These are phyloP conservation scores for Phlegmacium glaucopus DNA, from an alignment of 768 basidiomycete genomes.

Conservation along the genomic window DNA sequence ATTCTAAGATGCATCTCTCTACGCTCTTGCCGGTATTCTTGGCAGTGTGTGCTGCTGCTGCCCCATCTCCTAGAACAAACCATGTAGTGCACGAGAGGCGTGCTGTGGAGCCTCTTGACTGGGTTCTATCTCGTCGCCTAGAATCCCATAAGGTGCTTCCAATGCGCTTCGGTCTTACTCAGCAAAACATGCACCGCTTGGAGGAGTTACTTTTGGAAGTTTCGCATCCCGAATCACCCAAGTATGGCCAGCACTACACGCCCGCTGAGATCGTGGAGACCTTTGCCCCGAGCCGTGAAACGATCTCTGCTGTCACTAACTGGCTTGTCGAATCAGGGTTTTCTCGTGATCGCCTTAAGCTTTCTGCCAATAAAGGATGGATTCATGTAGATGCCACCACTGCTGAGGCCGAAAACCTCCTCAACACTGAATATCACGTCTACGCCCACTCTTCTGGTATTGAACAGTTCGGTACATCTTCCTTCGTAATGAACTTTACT, in stretches of 20 bases:
- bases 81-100: conserved; percentile 28
- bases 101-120: conserved; percentile 24
- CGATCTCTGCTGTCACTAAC: conserved; percentile 36
- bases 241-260: conserved; percentile 48
- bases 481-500: background rate
- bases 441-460: conserved; percentile 36
- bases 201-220: conserved; percentile 44
- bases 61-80: conserved; percentile 17
- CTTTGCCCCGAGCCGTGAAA: conserved; percentile 24
- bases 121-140: conserved; percentile 21
- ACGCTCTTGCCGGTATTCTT: too few species aligned
- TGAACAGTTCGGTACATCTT: conserved; percentile 33
- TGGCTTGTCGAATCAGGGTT: conserved; percentile 46
- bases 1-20: too few species aligned
- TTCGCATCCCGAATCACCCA: conserved; percentile 45
- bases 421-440: conserved; percentile 44
- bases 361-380: conserved; percentile 38
- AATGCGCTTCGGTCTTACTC: conserved; percentile 47
- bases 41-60: too few species aligned
- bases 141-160: conserved; percentile 31
- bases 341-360: conserved; percentile 28
- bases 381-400: conserved; percentile 39
- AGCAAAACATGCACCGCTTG: conserved; percentile 40
- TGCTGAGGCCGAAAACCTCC: conserved; percentile 37
- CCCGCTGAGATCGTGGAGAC: conserved; percentile 36